These are phyloP conservation scores for Multifurca ochricompacta DNA, from an alignment of 768 basidiomycete species.

Conservation along the genomic window DNA sequence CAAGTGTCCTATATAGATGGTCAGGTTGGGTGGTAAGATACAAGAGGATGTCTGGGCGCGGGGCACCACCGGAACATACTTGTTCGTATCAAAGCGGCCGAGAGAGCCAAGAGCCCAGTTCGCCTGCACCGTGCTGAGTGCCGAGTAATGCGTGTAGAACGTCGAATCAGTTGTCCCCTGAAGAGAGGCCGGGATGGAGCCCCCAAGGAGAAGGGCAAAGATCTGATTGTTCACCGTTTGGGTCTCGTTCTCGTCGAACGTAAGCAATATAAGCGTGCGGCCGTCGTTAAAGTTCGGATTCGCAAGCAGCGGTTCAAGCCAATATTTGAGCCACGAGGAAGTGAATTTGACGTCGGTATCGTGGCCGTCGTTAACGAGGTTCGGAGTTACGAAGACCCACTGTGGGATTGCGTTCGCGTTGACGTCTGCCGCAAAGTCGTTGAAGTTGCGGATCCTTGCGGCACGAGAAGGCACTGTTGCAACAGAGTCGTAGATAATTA, in stretches of 20 bases:
- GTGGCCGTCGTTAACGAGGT: conserved; percentile 50
- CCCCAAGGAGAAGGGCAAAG: conserved; percentile 39
- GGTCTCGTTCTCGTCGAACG: conserved; percentile 50
- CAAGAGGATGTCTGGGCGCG: too few relatives aligned
- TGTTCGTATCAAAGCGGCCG: too few relatives aligned
- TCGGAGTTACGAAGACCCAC: conserved; percentile 57
- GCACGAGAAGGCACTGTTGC: conserved; percentile 35
- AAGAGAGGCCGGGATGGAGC: conserved; percentile 36
- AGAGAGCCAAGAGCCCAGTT: conserved; percentile 57
- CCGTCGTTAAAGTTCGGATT: conserved; percentile 45
- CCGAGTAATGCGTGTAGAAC: conserved; percentile 56
- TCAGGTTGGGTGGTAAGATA: too few relatives aligned
- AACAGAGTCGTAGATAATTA: conserved; percentile 45
- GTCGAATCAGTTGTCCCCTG: conserved; percentile 41
- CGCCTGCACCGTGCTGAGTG: conserved; percentile 45
- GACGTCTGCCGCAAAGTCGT: conserved; percentile 51
- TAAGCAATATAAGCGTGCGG: conserved; percentile 48
- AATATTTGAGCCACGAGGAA: conserved; percentile 39
- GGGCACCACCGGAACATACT: too few relatives aligned
- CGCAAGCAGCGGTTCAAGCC: conserved; percentile 43
- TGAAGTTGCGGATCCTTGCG: conserved; percentile 48
- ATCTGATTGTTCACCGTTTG: conserved; percentile 40
- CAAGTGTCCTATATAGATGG: too few relatives aligned
- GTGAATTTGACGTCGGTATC: conserved; percentile 47
- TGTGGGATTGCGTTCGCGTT: conserved; percentile 43